Evolutionary conservation across 2,329 filamentous ascomycete species (phyloP).

Genomic region (Venturia aucupariae): DNA sequence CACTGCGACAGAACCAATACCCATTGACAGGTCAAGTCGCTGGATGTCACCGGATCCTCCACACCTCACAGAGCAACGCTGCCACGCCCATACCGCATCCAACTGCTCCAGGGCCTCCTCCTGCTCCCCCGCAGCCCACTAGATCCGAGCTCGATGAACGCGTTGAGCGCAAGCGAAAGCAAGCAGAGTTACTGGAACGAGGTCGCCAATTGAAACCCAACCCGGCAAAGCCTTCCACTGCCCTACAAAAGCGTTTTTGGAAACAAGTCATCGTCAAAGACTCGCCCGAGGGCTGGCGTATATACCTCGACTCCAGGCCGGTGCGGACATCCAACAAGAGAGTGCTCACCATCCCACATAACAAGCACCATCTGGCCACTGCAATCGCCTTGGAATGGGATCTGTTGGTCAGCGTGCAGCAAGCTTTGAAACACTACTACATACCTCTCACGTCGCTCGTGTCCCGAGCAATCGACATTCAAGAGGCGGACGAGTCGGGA

Average conservation of each 20-base stretch:
- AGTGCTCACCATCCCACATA: conserved; percentile 60
- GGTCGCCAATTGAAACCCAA: conserved; percentile 35
- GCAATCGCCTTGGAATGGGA: conserved; percentile 94
- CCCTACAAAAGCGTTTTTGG: conserved; percentile 73
- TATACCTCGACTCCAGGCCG: conserved; percentile 69
- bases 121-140: conserved; percentile 44
- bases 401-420: conserved; percentile 66
- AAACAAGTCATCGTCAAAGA: conserved; percentile 53
- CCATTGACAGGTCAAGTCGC: not conserved
- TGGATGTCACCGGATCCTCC: conserved; percentile 16
- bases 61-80: conserved; percentile 32
- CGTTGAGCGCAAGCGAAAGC: conserved; percentile 39
- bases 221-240: conserved; percentile 36
- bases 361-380: conserved; percentile 72
- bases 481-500: conserved; percentile 51
- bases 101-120: conserved; percentile 51
- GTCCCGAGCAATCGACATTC: conserved; percentile 76
- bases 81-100: conserved; percentile 49
- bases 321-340: conserved; percentile 68
- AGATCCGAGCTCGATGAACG: conserved; percentile 39
- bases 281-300: conserved; percentile 42
- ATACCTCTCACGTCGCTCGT: conserved; percentile 82
- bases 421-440: conserved; percentile 76
- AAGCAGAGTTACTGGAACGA: conserved; percentile 40
- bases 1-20: not conserved